Percentiles rank a stretch among this genome's conserved stretches.
These are phyloP conservation scores for Claviceps arundinis DNA, from an alignment of 2,329 filamentous ascomycete species.

Conservation along the genomic window DNA sequence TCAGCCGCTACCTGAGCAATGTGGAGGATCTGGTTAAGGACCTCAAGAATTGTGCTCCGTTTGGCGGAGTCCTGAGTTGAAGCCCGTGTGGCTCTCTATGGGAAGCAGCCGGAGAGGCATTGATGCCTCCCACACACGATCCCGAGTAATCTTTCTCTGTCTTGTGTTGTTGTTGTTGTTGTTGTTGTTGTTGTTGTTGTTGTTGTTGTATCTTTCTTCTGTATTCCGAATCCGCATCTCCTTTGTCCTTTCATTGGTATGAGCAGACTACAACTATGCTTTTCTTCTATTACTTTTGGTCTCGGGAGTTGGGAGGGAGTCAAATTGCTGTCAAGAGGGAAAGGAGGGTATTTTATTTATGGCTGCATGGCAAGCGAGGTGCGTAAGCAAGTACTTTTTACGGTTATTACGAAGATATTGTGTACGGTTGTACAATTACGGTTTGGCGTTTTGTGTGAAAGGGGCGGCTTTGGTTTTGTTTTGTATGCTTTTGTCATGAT, in stretches of 20 bases:
- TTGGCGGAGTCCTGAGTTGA: conserved; percentile 41
- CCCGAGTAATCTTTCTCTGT: neutral
- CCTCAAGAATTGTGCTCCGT: conserved; percentile 64
- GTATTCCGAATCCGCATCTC: neutral
- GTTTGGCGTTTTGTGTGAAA: conserved; percentile 14
- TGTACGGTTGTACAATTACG: conserved; percentile 8
- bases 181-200: neutral
- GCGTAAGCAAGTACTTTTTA: neutral
- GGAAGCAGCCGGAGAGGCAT: too few relatives aligned
- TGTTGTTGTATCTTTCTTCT: neutral
- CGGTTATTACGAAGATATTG: conserved; percentile 13
- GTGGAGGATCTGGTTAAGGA: conserved; percentile 79
- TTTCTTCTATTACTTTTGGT: neutral
- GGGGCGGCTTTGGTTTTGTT: neutral
- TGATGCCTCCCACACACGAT: too few relatives aligned
- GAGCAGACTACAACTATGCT: neutral
- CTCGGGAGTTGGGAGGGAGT: conserved; percentile 11
- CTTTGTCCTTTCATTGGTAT: neutral
- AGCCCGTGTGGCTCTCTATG: too few relatives aligned
- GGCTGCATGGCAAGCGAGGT: neutral
- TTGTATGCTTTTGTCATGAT: conserved; percentile 1
- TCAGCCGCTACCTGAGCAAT: conserved; percentile 66
- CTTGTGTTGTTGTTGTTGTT: neutral
- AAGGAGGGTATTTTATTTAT: neutral
- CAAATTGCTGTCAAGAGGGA: conserved; percentile 2